Evolutionary conservation across 1,139 yeast species (phyloP), one percentile per base, ranked within the genome.

Genomic region (Tardiomyces digboiensis): DNA sequence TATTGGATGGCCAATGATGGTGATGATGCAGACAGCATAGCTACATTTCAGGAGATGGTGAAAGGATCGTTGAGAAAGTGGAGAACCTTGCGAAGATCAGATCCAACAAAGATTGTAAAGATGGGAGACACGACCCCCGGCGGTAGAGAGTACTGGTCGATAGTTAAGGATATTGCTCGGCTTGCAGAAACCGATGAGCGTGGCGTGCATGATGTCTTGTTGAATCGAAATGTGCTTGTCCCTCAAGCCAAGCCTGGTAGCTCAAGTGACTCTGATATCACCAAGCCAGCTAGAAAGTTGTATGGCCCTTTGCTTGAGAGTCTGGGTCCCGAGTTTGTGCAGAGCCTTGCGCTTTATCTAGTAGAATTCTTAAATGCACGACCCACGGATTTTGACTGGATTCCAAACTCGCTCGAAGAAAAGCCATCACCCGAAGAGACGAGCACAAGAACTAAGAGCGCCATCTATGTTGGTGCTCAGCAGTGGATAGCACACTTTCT

Each of bases 1-100:
- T 91, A 82, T 64, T 91, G 98, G 99, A 55, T 59, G 38, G 68
- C 66, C 26, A 61, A 74, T 40, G 59, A 61, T 26, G 56, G 56
- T 39, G 52, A 47, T 21, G 47, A 49, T 44, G 39, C 48, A 21
- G 52, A 51, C n/a, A 44, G 38, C 23, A 50, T 45, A 10, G 33
- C n/a, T 2, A 40, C 39, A 21, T 49, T 44, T 12, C 51, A 53
- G 21, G 59, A 54, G 7, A 55, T 51, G 12, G 49, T 64, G 19
- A 63, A 64, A 41, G 59, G 54, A 23, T 47, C 54, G 22, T 55
- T 64, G 29, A 47, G 62, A 21, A 65, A 59, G 21, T 61, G 66
- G 61, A 53, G 74, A 42, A 53, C 72, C 14, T 43, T 76, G 18
- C 61, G 84, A 36, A 74, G 80, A 49, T 64, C 64, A 18, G 71